Evolutionary conservation across 2,329 filamentous ascomycete species (phyloP).

Genomic region (Fusarium bulbicola): DNA sequence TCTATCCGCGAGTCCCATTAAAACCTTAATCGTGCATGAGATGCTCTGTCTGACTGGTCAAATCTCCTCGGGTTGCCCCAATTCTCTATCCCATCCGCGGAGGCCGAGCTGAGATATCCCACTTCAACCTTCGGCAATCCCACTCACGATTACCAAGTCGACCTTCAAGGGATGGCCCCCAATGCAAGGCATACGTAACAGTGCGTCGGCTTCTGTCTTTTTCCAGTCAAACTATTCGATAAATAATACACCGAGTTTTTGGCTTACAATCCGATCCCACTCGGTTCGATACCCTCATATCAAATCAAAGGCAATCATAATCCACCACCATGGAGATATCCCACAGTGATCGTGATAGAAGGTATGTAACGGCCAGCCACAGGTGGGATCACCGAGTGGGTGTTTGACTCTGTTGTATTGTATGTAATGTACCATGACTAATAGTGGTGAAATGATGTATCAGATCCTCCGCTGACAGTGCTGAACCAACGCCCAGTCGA

Average conservation of each 20-base stretch:
- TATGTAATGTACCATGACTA: not conserved
- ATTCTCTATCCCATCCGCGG: not conserved
- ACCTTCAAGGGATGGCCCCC: not conserved
- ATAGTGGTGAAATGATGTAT: not conserved
- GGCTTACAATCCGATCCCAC: conserved; percentile 29
- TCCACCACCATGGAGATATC: conserved; percentile 34
- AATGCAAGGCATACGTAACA: conserved; percentile 20
- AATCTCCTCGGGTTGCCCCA: not conserved
- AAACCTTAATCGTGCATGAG: not conserved
- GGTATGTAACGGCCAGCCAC: not conserved
- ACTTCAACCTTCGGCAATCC: conserved; percentile 25
- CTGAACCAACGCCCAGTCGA: conserved; percentile 28
- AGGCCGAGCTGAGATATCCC: conserved; percentile 23
- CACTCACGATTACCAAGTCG: conserved; percentile 39
- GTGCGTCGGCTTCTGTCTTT: not conserved
- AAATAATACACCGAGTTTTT: not conserved
- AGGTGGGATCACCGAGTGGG: conserved; percentile 26
- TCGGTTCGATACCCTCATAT: conserved; percentile 15
- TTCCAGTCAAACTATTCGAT: conserved; percentile 2
- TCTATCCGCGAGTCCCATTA: not conserved
- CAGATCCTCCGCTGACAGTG: conserved; percentile 25
- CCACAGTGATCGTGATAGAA: conserved; percentile 28
- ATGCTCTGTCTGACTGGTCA: not conserved
- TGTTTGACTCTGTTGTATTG: too few species aligned
- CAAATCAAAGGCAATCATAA: conserved; percentile 11